A percentile compares a stretch with the other conserved stretches of the same genome.
Evolutionary conservation across 257 asterid species (phyloP).

Genomic region (Thymus mandschuricus): DNA sequence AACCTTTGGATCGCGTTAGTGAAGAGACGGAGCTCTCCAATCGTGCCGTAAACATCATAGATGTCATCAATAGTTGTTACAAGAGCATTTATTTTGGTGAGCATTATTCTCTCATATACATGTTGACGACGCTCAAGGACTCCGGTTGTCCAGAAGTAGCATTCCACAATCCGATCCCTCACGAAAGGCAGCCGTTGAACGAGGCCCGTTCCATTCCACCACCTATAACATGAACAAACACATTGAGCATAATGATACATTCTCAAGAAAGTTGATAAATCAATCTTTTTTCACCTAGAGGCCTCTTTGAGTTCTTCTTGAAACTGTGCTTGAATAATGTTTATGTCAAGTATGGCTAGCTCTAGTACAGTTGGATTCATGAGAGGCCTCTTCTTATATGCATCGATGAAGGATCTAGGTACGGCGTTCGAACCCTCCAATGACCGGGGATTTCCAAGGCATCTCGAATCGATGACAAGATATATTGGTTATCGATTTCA

Average conservation of each 20-base stretch:
- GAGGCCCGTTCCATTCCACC: neutral
- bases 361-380: slow-evolving; percentile 6
- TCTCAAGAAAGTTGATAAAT: too few relatives aligned
- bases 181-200: neutral
- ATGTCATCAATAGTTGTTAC: neutral
- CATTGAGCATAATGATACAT: too few relatives aligned
- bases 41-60: neutral
- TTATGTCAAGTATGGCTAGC: neutral
- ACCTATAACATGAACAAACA: neutral
- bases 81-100: neutral
- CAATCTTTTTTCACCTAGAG: neutral
- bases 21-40: neutral
- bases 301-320: slow-evolving; percentile 17
- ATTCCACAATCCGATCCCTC: slow-evolving; percentile 15
- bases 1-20: neutral
- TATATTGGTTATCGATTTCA: neutral
- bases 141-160: slow-evolving; percentile 3
- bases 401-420: neutral
- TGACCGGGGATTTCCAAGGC: slow-evolving; percentile 5
- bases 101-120: neutral
- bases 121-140: neutral
- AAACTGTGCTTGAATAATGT: slow-evolving; percentile 3
- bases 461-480: neutral
- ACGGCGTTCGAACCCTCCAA: slow-evolving; percentile 9
- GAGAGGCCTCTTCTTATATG: neutral